Evolutionary conservation across 2,329 filamentous ascomycete genomes (phyloP).

Genomic region (Fusarium sp.): DNA sequence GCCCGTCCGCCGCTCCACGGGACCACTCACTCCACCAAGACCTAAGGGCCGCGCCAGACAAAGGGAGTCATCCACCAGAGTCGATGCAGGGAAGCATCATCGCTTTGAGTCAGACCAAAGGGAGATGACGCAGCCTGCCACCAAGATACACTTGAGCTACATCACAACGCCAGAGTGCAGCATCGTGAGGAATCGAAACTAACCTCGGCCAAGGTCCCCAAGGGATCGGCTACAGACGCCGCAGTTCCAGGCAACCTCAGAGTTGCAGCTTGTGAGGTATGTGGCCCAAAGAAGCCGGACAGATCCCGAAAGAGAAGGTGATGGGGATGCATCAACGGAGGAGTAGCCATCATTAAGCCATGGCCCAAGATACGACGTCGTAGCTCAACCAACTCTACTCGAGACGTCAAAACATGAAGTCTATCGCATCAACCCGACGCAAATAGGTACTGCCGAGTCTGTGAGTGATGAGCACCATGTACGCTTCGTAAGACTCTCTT

Average conservation of each 20-base stretch:
- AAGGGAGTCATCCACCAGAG: slow-evolving; percentile 24
- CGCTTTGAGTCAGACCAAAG: slow-evolving; percentile 2
- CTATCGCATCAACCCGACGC: not conserved
- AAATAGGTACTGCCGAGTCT: not conserved
- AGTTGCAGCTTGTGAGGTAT: slow-evolving; percentile 18
- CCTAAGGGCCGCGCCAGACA: slow-evolving; percentile 24
- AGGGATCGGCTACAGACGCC: slow-evolving; percentile 14
- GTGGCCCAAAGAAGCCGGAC: slow-evolving; percentile 6
- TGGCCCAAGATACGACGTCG: not conserved
- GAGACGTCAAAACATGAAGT: not conserved
- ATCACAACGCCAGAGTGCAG: not conserved
- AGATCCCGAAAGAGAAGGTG: not conserved
- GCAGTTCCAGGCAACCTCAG: slow-evolving; percentile 1
- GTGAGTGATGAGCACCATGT: not conserved
- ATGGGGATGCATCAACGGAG: slow-evolving; percentile 2
- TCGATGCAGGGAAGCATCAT: slow-evolving; percentile 32
- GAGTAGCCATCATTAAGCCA: not conserved
- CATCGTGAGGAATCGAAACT: not conserved
- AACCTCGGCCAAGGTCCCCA: not conserved
- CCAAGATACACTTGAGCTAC: not conserved
- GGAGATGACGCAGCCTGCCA: not conserved
- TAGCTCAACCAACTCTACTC: not conserved
- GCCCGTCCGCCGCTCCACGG: slow-evolving; percentile 16
- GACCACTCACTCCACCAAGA: slow-evolving; percentile 24
- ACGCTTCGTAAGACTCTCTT: slow-evolving; percentile 21